Percentiles rank a stretch among this genome's conserved stretches.
phyloP scores from a whole-genome alignment of 306 rosid species.

The Acacia crassicarpa region DNA sequence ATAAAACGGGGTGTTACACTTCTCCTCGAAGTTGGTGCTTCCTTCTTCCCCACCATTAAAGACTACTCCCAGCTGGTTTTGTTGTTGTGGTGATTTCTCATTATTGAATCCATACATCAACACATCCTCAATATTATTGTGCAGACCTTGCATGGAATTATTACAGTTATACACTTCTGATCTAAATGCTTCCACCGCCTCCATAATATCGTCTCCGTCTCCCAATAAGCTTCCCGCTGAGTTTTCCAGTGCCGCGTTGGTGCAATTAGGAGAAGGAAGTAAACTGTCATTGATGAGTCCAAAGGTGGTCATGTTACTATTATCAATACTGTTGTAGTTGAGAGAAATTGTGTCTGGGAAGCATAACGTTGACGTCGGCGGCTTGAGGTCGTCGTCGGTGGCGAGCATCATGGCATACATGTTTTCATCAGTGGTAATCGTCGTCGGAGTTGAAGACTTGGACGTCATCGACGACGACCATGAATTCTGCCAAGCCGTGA shows the following conservation, averaged over 20 bases:
- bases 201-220: conserved; percentile 36
- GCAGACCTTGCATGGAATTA: conserved; percentile 25
- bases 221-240: not conserved
- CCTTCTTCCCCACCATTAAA: not conserved
- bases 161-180: not conserved
- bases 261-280: not conserved
- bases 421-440: not conserved
- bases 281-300: not conserved
- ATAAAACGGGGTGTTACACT: too few relatives aligned
- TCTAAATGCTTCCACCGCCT: conserved; percentile 48
- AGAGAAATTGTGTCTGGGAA: conserved; percentile 12
- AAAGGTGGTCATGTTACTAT: too few relatives aligned
- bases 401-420: conserved; percentile 47
- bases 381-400: conserved; percentile 32
- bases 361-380: conserved; percentile 44
- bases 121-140: not conserved
- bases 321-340: too few relatives aligned
- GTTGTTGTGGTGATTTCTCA: not conserved
- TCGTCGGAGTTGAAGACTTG: not conserved
- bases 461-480: conserved; percentile 24
- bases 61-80: not conserved
- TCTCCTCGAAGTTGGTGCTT: not conserved
- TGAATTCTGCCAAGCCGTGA: conserved; percentile 60
- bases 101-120: not conserved
- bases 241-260: not conserved